These are phyloP conservation scores for Symbiodinium natans DNA, from an alignment of 73 alveolate species.

Conservation along the genomic window DNA sequence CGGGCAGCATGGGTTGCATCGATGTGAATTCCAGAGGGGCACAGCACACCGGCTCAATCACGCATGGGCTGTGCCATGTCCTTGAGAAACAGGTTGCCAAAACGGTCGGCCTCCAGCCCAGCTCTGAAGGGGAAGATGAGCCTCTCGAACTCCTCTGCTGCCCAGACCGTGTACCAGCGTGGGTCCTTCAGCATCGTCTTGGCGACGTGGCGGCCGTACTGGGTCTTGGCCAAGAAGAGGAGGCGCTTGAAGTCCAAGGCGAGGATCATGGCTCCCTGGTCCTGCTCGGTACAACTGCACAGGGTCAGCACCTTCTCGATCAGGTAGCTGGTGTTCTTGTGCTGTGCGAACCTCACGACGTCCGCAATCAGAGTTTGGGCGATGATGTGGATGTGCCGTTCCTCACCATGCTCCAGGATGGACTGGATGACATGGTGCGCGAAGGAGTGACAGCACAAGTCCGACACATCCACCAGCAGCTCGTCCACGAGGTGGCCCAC, in stretches of 20 bases:
- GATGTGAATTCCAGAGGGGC: too few relatives aligned
- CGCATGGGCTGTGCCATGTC: background rate
- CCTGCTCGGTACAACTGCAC: background rate
- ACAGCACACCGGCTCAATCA: background rate
- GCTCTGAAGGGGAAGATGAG: background rate
- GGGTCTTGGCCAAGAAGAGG: conserved; percentile 46
- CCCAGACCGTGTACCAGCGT: conserved; percentile 32
- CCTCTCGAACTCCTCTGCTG: background rate
- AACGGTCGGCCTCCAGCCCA: background rate
- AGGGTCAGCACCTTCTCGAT: conserved; percentile 21
- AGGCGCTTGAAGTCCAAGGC: conserved; percentile 11
- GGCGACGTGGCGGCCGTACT: conserved; percentile 86
- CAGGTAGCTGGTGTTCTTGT: background rate
- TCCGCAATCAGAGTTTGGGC: conserved; percentile 24
- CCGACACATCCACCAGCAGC: background rate
- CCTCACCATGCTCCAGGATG: conserved; percentile 83
- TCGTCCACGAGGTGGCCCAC: conserved; percentile 54
- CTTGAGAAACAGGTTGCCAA: background rate
- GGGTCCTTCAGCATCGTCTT: conserved; percentile 39
- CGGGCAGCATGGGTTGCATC: too few relatives aligned
- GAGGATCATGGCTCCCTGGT: background rate
- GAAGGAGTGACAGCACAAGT: conserved; percentile 69
- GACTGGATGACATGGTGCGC: conserved; percentile 86
- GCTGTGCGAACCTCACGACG: background rate
- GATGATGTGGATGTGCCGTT: conserved; percentile 56